Conservation (phyloP, 1,284 basidiomycete species). For the Pholiota adiposa region DNA sequence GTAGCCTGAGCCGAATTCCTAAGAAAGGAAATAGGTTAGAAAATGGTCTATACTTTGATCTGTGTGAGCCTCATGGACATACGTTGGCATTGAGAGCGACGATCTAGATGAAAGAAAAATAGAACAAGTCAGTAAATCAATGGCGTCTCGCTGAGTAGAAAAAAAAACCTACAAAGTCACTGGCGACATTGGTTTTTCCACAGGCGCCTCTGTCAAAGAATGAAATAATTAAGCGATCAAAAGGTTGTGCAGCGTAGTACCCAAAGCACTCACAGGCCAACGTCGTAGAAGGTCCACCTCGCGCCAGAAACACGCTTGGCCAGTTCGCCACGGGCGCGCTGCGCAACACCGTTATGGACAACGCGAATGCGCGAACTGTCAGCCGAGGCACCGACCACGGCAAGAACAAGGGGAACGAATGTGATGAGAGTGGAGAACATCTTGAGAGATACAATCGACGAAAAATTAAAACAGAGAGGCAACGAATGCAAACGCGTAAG, state of each 20-base stretch:
- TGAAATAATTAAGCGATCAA: background rate
- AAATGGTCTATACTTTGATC: background rate
- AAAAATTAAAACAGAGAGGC: background rate
- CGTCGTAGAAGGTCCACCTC: conserved; percentile 58
- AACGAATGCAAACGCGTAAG: background rate
- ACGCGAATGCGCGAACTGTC: conserved; percentile 18
- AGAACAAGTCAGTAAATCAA: too few species aligned
- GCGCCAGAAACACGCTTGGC: conserved; percentile 42
- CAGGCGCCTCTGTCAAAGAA: conserved; percentile 42
- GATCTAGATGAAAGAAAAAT: conserved; percentile 32
- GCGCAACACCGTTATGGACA: conserved; percentile 46
- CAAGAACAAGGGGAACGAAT: conserved; percentile 25
- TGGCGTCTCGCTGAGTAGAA: too few species aligned
- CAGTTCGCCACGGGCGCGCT: conserved; percentile 42
- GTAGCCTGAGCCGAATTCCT: conserved; percentile 58
- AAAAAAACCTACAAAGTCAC: conserved; percentile 37
- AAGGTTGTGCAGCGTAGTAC: background rate
- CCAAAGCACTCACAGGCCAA: conserved; percentile 36
- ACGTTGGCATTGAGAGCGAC: conserved; percentile 41
- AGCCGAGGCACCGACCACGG: conserved; percentile 35
- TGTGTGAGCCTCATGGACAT: conserved; percentile 12
- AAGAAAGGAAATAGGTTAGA: background rate
- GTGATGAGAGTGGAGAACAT: conserved; percentile 19
- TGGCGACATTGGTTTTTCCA: conserved; percentile 34
- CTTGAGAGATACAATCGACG: background rate